Base-by-base conservation (phyloP, 139 green algal genomes). In the Nannochloris sp. region DNA sequence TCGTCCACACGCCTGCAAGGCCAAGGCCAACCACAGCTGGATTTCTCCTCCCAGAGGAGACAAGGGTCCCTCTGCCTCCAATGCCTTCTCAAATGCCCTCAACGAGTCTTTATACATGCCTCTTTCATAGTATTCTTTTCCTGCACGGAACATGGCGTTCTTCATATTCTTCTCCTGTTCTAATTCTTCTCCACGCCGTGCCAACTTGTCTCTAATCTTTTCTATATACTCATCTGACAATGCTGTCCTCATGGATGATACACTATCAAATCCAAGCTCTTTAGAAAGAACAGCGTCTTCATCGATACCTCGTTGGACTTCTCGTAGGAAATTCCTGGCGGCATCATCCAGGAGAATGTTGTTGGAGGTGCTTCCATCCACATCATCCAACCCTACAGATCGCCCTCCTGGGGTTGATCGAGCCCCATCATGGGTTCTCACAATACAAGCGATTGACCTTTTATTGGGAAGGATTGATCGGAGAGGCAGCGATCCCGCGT, bases 11-110 rank as follows among this genome's bases (percentile, higher is more conserved):
- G 88, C 88, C 84, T 94, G 76, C 56, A 94, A 91, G n/a, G 81
- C 77, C 14, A 95, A 79, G 0, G 84, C 88, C 44, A 94, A 78
- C 87, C 87, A 95, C 30, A 95, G 58, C 68, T 89, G 79, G 2
- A 84, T 82, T 61, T 95, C 88, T 1, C 87, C 88, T 8, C 84
- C 87, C 30, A 92, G 58, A 33, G 66, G 44, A 2, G 68, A 78
- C 57, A 84, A 79, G 1, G 53, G 56, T 0, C 81, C 84, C 36
- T 78, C 59, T 33, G 87, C 71, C 6, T 84, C 65, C 11, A 91
- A 69, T 0, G 82, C 85, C 25, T 65, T 28, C 49, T 88, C 76
- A 25, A 95, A 68, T 6, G 84, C 37, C 33, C 30, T 26, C 2
- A 80, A 69, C 0, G 76, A 67, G 2, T 62, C 64, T 1, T 51